Evolutionary conservation across 306 rosid species (phyloP).

Genomic region (Lathyrus aphaca): DNA sequence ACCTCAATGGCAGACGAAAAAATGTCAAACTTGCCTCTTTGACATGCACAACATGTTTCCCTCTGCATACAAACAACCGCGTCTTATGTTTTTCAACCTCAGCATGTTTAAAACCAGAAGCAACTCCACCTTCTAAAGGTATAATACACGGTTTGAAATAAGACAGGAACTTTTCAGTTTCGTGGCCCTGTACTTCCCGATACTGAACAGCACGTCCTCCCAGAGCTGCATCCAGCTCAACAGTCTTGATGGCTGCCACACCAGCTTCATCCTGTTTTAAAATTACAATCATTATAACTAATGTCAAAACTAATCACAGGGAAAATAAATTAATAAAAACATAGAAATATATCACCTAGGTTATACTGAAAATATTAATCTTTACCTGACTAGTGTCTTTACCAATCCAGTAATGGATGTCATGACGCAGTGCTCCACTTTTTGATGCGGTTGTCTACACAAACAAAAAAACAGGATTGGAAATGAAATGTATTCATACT

Average conservation of each 20-base stretch:
- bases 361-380: neutral
- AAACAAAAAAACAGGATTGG: neutral
- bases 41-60: conserved; percentile 95
- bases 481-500: conserved; percentile 3
- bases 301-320: conserved; percentile 19
- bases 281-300: conserved; percentile 28
- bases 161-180: conserved; percentile 88
- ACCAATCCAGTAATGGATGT: conserved; percentile 98
- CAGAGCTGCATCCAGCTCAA: conserved; percentile 95
- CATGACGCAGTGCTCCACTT: conserved; percentile 87
- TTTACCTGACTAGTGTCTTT: conserved; percentile 88
- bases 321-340: conserved; percentile 11
- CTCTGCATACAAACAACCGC: conserved; percentile 79
- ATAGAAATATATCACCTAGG: neutral
- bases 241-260: conserved; percentile 89
- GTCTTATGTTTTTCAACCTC: conserved; percentile 83
- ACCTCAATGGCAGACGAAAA: conserved; percentile 39
- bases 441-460: conserved; percentile 79
- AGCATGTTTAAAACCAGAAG: conserved; percentile 89
- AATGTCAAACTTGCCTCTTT: conserved; percentile 79
- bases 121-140: conserved; percentile 93
- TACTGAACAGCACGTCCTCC: conserved; percentile 99
- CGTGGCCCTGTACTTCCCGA: conserved; percentile 96
- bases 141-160: conserved; percentile 95
- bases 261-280: conserved; percentile 93